Evolutionary conservation across 257 asterid genomes (phyloP), one percentile per base, ranked within the genome.

Genomic region (Solanum virginianum): DNA sequence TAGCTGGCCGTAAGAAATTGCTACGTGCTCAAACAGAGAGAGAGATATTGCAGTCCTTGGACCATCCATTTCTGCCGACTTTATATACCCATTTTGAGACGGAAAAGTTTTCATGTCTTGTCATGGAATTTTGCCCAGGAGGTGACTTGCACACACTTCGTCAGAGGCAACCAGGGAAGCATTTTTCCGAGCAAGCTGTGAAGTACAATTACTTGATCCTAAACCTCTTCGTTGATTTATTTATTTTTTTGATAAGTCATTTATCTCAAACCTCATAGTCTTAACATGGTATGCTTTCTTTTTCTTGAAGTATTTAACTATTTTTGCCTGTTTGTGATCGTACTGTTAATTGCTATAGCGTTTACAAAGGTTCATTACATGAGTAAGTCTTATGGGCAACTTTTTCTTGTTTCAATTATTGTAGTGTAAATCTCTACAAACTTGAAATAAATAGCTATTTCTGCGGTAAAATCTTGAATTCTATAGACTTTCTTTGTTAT

Each of bases 131-230:
- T 24, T 75, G 82, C 62, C 82, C 82, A 2, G 82, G 82, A 24
- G 82, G 82, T 49, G 82, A 75, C 45, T 75, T 75, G 62, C 82
- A 75, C 41, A 75, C 82, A 75, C 82, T 75, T 75, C 82, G 82
- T 26, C 82, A 75, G n/a, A 75, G 82, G 62, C 82, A 75, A 49
- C 82, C 82, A 24, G 82, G 82, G 41, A 75, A 75, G 43, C 82
- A 75, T 75, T 75, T 75, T 49, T 75, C 82, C 14, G 82, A 75
- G 51, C 82, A 75, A 75, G 82, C 82, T 24, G 82, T 75, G 45
- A 75, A 75, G 82, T 75, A 75, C 29, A 60, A 22, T 75, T 75
- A 75, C 62, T 75, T 75, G 8, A 24, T 17, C 62, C 3, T 9
- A 49, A 75, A 24, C 43, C 59, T 75, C 82, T 75, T 75, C 7